phyloP scores from a whole-genome alignment of 345 rosid genomes.

The Camelina sativa region DNA sequence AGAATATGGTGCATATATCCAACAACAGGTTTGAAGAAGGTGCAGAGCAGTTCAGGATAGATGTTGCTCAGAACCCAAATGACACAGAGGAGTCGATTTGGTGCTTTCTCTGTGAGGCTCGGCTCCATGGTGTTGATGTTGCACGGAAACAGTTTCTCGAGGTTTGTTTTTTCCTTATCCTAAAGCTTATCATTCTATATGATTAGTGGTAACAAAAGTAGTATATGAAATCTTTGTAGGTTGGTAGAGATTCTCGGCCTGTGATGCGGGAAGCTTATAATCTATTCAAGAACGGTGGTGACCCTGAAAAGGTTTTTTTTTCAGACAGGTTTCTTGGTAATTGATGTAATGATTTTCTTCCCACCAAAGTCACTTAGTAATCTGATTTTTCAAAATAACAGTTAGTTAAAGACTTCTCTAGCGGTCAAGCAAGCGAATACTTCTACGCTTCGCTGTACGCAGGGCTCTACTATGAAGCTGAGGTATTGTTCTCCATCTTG shows the following conservation, averaged over 20 bases:
- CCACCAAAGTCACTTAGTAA: not conserved
- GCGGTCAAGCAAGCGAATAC: conserved; percentile 55
- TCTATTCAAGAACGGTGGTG: conserved; percentile 81
- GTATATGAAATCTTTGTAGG: conserved; percentile 52
- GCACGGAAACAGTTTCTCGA: conserved; percentile 72
- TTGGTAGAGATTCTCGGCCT: conserved; percentile 84
- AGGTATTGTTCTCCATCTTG: conserved; percentile 55
- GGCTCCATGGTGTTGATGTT: conserved; percentile 60
- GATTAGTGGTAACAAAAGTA: not conserved
- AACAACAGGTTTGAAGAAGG: conserved; percentile 78
- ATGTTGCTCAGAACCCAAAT: conserved; percentile 90
- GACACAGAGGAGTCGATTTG: conserved; percentile 95
- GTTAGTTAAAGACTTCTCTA: conserved; percentile 67
- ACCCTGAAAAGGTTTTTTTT: conserved; percentile 74
- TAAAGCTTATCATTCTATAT: not conserved
- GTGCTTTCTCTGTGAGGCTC: conserved; percentile 91
- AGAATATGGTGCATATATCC: not conserved
- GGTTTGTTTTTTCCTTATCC: conserved; percentile 46
- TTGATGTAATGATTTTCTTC: not conserved
- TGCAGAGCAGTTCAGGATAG: conserved; percentile 86
- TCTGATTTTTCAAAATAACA: conserved; percentile 18
- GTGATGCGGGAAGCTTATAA: conserved; percentile 82
- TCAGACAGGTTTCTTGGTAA: not conserved
- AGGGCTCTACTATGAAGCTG: conserved; percentile 81
- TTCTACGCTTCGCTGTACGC: conserved; percentile 85